A percentile compares a stretch with the other conserved stretches of the same genome.
These are phyloP conservation scores for Irpex sp. DNA, from an alignment of 1,284 basidiomycete genomes.

Conservation along the genomic window DNA sequence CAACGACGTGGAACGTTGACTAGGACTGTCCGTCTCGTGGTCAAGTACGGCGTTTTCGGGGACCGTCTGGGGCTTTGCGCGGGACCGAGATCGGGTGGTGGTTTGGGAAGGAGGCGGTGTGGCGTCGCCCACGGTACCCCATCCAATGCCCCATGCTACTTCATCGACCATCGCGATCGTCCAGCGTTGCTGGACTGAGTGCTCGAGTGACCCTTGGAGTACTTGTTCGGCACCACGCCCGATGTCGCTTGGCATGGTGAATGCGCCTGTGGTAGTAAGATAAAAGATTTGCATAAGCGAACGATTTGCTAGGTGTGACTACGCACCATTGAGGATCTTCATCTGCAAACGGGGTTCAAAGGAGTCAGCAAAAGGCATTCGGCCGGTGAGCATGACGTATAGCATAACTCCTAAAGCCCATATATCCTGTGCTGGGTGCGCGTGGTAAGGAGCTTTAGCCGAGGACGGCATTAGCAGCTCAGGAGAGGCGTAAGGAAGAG, in stretches of 20 bases:
- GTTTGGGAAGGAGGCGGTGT: conserved; percentile 20
- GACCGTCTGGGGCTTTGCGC: conserved; percentile 14
- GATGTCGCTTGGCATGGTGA: conserved; percentile 53
- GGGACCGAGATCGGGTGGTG: conserved; percentile 18
- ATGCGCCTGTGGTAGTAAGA: conserved; percentile 42
- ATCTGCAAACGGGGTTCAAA: conserved; percentile 89
- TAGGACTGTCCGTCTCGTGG: conserved; percentile 19
- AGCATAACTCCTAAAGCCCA: conserved; percentile 92
- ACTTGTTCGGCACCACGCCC: conserved; percentile 71
- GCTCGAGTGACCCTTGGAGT: conserved; percentile 72
- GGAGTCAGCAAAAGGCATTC: conserved; percentile 79
- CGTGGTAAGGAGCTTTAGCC: conserved; percentile 26
- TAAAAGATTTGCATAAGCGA: conserved; percentile 2
- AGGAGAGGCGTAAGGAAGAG: conserved; percentile 87
- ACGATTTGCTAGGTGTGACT: background rate
- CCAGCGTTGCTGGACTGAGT: conserved; percentile 61
- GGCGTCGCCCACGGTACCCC: conserved; percentile 52
- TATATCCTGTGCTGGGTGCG: conserved; percentile 80
- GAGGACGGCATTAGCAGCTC: conserved; percentile 56
- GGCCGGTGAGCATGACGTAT: conserved; percentile 77
- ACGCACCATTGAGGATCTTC: conserved; percentile 84
- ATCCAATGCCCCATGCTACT: conserved; percentile 78
- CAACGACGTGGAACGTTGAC: conserved; percentile 11
- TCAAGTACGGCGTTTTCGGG: conserved; percentile 18
- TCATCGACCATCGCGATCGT: conserved; percentile 71